These are phyloP conservation scores for Allodekkera sacchari DNA, from an alignment of 805 yeast species.

Conservation along the genomic window DNA sequence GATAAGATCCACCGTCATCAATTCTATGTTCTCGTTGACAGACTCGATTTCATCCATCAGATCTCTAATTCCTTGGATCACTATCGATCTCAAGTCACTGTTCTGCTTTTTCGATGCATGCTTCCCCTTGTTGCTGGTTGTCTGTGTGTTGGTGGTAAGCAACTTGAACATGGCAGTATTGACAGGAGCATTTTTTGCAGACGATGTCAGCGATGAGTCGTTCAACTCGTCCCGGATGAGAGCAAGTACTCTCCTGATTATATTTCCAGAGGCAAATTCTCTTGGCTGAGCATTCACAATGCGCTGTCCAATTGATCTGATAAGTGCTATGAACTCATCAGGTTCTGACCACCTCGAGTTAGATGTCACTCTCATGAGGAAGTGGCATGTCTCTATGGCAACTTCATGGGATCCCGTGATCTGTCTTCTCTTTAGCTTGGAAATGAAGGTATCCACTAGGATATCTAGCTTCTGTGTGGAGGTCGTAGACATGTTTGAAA, in stretches of 20 bases:
- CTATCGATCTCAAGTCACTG: slow-evolving; percentile 71
- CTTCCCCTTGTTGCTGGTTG: not conserved
- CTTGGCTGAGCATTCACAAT: slow-evolving; percentile 79
- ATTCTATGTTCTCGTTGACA: slow-evolving; percentile 84
- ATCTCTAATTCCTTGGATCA: slow-evolving; percentile 88
- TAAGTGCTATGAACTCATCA: slow-evolving; percentile 60
- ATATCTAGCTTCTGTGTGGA: slow-evolving; percentile 21
- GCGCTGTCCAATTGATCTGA: slow-evolving; percentile 64
- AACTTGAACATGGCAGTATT: slow-evolving; percentile 82
- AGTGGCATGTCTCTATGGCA: slow-evolving; percentile 81
- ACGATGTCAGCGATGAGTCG: slow-evolving; percentile 22
- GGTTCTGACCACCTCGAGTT: slow-evolving; percentile 81
- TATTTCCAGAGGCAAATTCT: slow-evolving; percentile 83
- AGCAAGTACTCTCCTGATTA: slow-evolving; percentile 82
- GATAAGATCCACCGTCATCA: slow-evolving; percentile 85
- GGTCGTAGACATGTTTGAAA: slow-evolving; percentile 9
- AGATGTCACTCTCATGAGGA: slow-evolving; percentile 80
- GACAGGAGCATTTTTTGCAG: slow-evolving; percentile 38
- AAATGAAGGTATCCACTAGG: slow-evolving; percentile 24
- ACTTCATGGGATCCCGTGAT: slow-evolving; percentile 71
- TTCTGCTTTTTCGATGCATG: slow-evolving; percentile 36
- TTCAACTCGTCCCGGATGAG: slow-evolving; percentile 80
- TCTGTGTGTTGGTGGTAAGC: slow-evolving; percentile 37
- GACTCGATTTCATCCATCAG: slow-evolving; percentile 85
- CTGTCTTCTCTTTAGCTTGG: slow-evolving; percentile 74